Conservation (phyloP, 768 basidiomycete genomes). For the Mycena venus region DNA sequence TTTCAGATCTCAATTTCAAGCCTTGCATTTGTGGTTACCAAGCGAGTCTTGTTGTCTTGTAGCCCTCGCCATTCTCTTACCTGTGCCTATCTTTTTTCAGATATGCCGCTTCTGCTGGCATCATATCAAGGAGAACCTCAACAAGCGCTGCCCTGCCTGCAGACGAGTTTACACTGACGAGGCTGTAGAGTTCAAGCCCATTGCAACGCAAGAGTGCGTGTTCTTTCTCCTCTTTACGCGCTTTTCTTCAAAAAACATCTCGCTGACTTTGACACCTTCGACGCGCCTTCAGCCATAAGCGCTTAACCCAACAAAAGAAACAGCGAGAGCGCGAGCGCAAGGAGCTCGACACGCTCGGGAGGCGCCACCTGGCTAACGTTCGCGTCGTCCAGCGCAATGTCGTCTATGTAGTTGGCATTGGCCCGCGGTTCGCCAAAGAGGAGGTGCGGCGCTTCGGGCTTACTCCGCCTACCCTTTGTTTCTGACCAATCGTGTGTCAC, state of each 20-base stretch:
- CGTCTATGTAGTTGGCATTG: conserved; percentile 96
- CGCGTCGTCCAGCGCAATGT: conserved; percentile 97
- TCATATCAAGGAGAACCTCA: conserved; percentile 96
- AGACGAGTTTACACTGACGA: conserved; percentile 94
- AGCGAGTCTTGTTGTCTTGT: conserved; percentile 55
- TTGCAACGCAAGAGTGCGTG: conserved; percentile 94
- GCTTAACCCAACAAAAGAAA: conserved; percentile 95
- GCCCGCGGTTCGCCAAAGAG: conserved; percentile 93
- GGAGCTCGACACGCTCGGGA: conserved; percentile 88
- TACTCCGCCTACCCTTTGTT: conserved; percentile 12
- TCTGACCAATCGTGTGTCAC: conserved; percentile 23
- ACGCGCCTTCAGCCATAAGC: conserved; percentile 82
- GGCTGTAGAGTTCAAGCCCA: conserved; percentile 93
- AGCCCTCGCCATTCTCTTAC: conserved; percentile 18
- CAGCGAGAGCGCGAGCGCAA: conserved; percentile 95
- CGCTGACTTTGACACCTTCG: conserved; percentile 15
- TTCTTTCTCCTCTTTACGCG: conserved; percentile 24
- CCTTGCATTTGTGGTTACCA: conserved; percentile 99
- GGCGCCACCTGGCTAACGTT: conserved; percentile 91
- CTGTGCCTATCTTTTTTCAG: conserved; percentile 64
- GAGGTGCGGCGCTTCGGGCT: conserved; percentile 71
- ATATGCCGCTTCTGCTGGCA: conserved; percentile 99
- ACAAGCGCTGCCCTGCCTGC: conserved; percentile 97
- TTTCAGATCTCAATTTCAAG: conserved; percentile 99
- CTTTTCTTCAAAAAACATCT: conserved; percentile 30